Conservation (phyloP, 2,329 filamentous ascomycete genomes). For the Ophiocordyceps camponoti-leonardi region DNA sequence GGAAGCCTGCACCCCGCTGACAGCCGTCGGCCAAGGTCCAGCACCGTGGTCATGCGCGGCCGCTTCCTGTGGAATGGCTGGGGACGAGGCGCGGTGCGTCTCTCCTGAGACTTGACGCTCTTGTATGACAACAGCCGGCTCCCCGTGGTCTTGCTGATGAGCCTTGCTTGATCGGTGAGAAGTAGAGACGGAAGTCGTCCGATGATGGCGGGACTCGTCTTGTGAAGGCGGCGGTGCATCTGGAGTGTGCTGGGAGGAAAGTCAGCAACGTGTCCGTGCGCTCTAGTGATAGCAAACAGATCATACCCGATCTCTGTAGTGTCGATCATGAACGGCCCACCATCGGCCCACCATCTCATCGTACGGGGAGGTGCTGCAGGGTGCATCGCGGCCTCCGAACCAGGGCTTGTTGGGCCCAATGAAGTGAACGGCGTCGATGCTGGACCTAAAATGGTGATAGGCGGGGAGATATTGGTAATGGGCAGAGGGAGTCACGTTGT, state of each 20-base stretch:
- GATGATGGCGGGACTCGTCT: neutral
- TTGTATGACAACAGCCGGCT: neutral
- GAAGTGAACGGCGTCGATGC: constrained; percentile 84
- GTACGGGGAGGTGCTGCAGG: constrained; percentile 45
- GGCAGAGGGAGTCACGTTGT: constrained; percentile 92
- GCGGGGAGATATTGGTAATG: constrained; percentile 97
- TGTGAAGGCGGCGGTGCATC: neutral
- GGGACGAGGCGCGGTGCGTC: neutral
- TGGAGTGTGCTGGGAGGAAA: neutral
- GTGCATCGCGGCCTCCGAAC: constrained; percentile 43
- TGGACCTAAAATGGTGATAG: constrained; percentile 80
- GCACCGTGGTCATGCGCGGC: neutral
- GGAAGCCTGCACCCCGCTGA: neutral
- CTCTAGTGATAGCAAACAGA: neutral
- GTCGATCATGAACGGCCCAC: constrained; percentile 89
- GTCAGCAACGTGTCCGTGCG: neutral
- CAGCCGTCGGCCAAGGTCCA: neutral
- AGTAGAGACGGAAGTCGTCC: neutral
- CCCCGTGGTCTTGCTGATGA: neutral
- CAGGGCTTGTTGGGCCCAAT: constrained; percentile 88
- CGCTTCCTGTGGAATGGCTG: neutral
- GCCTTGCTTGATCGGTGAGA: neutral
- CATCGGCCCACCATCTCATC: constrained; percentile 73
- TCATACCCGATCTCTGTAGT: constrained; percentile 46
- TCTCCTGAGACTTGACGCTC: neutral